These are phyloP conservation scores for Paragyromitra xinjiangensis DNA, from an alignment of 495 filamentous ascomycete genomes.

Conservation along the genomic window DNA sequence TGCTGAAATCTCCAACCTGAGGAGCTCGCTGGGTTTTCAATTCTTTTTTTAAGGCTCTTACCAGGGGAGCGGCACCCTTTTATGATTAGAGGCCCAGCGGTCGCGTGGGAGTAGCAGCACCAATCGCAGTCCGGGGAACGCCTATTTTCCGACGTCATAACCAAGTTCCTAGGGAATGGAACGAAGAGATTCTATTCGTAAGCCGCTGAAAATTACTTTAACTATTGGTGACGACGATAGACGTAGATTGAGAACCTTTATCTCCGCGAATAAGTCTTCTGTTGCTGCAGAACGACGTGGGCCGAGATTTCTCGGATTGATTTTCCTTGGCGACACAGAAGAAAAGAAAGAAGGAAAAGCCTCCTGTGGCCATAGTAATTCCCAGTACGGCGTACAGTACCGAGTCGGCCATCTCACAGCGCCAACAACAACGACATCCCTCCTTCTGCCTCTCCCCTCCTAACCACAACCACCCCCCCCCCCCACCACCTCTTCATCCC, in stretches of 20 bases:
- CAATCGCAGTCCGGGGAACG: neutral
- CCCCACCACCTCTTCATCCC: slow-evolving; percentile 5
- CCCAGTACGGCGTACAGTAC: slow-evolving; percentile 35
- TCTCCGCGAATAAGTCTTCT: slow-evolving; percentile 20
- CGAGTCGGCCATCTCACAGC: slow-evolving; percentile 44
- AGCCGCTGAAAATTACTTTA: neutral
- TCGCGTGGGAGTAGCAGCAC: neutral
- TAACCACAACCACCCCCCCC: slow-evolving; percentile 38
- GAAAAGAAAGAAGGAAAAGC: slow-evolving; percentile 12
- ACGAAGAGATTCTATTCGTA: neutral
- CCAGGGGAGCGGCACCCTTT: neutral
- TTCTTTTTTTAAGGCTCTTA: neutral
- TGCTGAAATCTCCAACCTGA: neutral
- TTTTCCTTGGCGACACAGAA: slow-evolving; percentile 40
- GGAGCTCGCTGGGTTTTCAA: neutral
- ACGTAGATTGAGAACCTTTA: neutral
- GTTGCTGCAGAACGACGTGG: slow-evolving; percentile 48
- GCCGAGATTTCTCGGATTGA: slow-evolving; percentile 42
- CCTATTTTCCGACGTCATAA: neutral
- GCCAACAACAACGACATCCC: slow-evolving; percentile 50
- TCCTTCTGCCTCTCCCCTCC: slow-evolving; percentile 40
- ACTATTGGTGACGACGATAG: slow-evolving; percentile 10
- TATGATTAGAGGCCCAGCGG: neutral
- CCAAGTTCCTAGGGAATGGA: neutral
- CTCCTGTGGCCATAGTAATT: slow-evolving; percentile 16